Evolutionary conservation across 2,329 filamentous ascomycete genomes (phyloP).

Genomic region (Fusarium piperis): DNA sequence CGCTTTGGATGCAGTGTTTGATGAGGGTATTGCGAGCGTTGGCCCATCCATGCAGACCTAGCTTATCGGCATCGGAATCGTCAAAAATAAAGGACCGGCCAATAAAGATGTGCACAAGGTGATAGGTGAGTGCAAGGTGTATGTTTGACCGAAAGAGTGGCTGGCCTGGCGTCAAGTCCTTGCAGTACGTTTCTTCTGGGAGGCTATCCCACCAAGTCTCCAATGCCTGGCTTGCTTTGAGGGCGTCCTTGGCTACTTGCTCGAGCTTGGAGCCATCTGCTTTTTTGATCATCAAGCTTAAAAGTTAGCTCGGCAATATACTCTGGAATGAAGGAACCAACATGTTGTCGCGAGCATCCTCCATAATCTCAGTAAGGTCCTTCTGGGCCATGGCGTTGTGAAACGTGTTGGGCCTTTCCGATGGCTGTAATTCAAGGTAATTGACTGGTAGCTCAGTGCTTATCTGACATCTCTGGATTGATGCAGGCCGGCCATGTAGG

Average conservation of each 20-base stretch:
- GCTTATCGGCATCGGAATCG: not conserved
- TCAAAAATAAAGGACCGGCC: slow-evolving; percentile 23
- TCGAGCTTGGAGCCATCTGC: not conserved
- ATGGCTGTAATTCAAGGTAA: not conserved
- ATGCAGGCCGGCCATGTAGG: slow-evolving; percentile 18
- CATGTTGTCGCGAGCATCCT: slow-evolving; percentile 21
- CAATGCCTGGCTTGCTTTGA: slow-evolving; percentile 1
- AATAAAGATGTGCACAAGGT: slow-evolving; percentile 21
- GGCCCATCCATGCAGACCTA: not conserved
- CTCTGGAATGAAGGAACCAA: not conserved
- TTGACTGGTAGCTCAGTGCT: not conserved
- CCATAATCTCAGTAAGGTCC: slow-evolving; percentile 22
- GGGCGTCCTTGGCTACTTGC: not conserved
- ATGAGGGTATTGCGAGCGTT: slow-evolving; percentile 2
- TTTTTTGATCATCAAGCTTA: slow-evolving; percentile 5
- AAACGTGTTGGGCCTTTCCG: slow-evolving; percentile 5
- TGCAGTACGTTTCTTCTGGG: slow-evolving; percentile 11
- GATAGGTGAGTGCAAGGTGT: slow-evolving; percentile 23
- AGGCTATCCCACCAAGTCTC: slow-evolving; percentile 7
- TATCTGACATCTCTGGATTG: slow-evolving; percentile 7
- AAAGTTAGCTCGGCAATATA: not conserved
- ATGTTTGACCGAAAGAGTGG: slow-evolving; percentile 24
- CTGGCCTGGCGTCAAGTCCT: slow-evolving; percentile 14
- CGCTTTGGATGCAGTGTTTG: slow-evolving; percentile 4
- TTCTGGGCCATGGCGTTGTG: slow-evolving; percentile 8